Conservation (phyloP, 2,329 filamentous ascomycete species). For the Bertia moriformis region DNA sequence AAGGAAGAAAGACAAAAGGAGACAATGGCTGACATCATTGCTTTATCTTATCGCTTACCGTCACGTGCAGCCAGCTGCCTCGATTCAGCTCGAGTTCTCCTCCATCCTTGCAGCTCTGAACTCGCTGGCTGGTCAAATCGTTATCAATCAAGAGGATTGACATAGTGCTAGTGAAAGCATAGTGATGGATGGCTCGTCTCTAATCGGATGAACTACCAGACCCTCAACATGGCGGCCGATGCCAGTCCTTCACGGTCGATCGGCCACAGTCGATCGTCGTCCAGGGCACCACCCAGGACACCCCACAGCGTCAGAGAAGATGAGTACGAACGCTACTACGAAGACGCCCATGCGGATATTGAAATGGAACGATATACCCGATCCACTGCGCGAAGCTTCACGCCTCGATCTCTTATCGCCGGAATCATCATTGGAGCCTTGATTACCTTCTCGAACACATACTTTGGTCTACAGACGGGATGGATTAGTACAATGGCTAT, state of each 20-base stretch:
- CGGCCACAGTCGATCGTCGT: not conserved
- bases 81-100: not conserved
- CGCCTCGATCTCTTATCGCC: constrained; percentile 62
- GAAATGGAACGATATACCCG: constrained; percentile 15
- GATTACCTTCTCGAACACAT: constrained; percentile 95
- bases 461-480: constrained; percentile 85
- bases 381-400: constrained; percentile 54
- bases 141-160: not conserved
- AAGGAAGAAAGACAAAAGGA: not conserved
- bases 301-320: not conserved
- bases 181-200: not conserved
- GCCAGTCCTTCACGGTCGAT: constrained; percentile 3
- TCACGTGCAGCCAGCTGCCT: not conserved
- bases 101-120: not conserved
- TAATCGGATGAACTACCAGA: constrained; percentile 18
- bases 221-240: constrained; percentile 15
- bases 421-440: constrained; percentile 75
- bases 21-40: not conserved
- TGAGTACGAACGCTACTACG: not conserved
- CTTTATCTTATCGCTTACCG: not conserved
- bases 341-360: not conserved
- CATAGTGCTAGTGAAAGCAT: not conserved
- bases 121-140: not conserved
- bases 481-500: constrained; percentile 79
- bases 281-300: not conserved